phyloP scores from a whole-genome alignment of 1,139 yeast species.

The Yarrowia galli region DNA sequence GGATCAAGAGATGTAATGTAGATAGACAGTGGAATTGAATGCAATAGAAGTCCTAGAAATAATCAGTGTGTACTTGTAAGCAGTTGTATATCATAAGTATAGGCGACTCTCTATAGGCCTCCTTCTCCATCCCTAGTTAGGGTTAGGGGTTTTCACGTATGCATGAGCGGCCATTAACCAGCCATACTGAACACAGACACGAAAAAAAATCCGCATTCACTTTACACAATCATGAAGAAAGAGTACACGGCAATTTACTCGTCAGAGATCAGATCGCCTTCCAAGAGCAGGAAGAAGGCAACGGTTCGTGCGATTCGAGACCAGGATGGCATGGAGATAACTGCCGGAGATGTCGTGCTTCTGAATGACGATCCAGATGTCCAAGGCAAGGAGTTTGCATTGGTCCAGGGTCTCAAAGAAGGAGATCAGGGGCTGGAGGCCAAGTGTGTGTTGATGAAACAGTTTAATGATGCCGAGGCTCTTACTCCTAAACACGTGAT shows the following conservation, averaged over 20 bases:
- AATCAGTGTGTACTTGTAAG: too few relatives aligned
- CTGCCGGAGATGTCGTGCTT: background rate
- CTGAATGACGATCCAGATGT: slow-evolving; percentile 19
- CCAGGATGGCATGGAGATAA: background rate
- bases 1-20: background rate
- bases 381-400: slow-evolving; percentile 5
- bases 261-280: background rate
- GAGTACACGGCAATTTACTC: slow-evolving; percentile 16
- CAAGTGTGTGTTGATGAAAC: slow-evolving; percentile 20
- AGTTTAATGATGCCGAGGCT: slow-evolving; percentile 28
- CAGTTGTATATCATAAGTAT: too few relatives aligned
- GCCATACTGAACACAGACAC: too few relatives aligned
- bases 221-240: background rate
- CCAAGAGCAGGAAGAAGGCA: background rate
- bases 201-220: too few relatives aligned
- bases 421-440: slow-evolving; percentile 29
- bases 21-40: too few relatives aligned
- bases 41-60: too few relatives aligned
- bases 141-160: too few relatives aligned
- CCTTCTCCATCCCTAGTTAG: too few relatives aligned
- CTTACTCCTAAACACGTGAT: slow-evolving; percentile 8
- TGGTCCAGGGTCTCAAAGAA: slow-evolving; percentile 4
- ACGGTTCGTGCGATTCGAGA: background rate
- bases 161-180: too few relatives aligned
- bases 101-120: too few relatives aligned